phyloP scores from a whole-genome alignment of 192 early-diverging fungal genomes.

The Backusella luteola region DNA sequence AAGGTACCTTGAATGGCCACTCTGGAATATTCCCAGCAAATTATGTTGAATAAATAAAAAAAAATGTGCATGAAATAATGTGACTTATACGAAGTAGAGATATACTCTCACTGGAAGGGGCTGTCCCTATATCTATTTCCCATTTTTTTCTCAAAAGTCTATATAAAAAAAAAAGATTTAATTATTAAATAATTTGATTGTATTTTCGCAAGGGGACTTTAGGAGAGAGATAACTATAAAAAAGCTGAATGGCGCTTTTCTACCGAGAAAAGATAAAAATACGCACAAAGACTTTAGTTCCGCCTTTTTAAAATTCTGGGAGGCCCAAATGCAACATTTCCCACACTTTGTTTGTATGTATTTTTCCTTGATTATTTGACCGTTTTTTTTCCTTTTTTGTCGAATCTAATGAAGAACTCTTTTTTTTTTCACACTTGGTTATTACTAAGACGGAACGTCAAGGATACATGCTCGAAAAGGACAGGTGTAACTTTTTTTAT shows the following conservation, averaged over 20 bases:
- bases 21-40: slow-evolving; percentile 26
- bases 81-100: not conserved
- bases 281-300: too few species aligned
- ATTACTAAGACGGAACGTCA: not conserved
- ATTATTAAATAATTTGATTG: not conserved
- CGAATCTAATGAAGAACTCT: not conserved
- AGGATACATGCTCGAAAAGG: not conserved
- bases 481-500: too few species aligned
- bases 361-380: slow-evolving; percentile 3
- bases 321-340: not conserved
- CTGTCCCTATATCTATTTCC: not conserved
- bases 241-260: not conserved
- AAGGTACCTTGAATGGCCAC: slow-evolving; percentile 41
- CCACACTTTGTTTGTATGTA: not conserved
- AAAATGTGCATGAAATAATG: not conserved
- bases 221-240: too few species aligned
- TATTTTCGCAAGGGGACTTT: not conserved
- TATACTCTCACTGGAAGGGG: not conserved
- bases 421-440: not conserved
- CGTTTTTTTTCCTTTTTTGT: not conserved
- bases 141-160: not conserved
- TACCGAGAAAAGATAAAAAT: not conserved
- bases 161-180: not conserved
- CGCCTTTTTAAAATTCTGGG: too few species aligned
- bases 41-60: slow-evolving; percentile 3